These are phyloP conservation scores for Trichophyton mentagrophytes DNA, from an alignment of 2,329 filamentous ascomycete species.

Conservation along the genomic window DNA sequence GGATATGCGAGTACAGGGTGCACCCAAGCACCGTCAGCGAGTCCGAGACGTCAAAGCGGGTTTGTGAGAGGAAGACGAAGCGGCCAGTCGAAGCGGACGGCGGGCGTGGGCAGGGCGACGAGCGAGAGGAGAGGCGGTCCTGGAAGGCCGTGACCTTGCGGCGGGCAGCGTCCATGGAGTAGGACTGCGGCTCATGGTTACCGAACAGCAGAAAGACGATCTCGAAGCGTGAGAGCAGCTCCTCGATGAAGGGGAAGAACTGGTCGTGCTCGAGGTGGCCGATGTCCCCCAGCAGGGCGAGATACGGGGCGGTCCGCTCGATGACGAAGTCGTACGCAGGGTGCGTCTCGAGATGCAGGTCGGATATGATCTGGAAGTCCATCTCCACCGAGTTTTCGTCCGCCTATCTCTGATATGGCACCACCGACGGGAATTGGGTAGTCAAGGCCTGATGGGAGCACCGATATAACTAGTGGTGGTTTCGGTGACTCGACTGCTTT, in stretches of 20 bases:
- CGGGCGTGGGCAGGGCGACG: too few species aligned
- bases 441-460: too few species aligned
- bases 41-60: constrained; percentile 22
- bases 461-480: too few species aligned
- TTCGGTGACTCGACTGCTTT: too few species aligned
- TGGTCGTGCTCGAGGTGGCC: constrained; percentile 29
- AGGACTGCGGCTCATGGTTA: constrained; percentile 41
- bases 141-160: constrained; percentile 12
- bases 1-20: constrained; percentile 38
- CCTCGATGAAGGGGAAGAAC: constrained; percentile 31
- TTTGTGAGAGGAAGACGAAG: constrained; percentile 28
- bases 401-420: too few species aligned
- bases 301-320: constrained; percentile 32
- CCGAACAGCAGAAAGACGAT: constrained; percentile 39
- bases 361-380: constrained; percentile 37
- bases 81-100: constrained; percentile 7
- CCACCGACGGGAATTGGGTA: too few species aligned
- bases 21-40: constrained; percentile 30
- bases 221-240: constrained; percentile 35
- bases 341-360: constrained; percentile 41
- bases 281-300: constrained; percentile 43
- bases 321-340: constrained; percentile 39
- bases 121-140: background rate
- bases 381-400: background rate
- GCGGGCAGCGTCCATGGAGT: constrained; percentile 12